Conservation (phyloP, 2,329 filamentous ascomycete species). For the Diaporthe longicolla region DNA sequence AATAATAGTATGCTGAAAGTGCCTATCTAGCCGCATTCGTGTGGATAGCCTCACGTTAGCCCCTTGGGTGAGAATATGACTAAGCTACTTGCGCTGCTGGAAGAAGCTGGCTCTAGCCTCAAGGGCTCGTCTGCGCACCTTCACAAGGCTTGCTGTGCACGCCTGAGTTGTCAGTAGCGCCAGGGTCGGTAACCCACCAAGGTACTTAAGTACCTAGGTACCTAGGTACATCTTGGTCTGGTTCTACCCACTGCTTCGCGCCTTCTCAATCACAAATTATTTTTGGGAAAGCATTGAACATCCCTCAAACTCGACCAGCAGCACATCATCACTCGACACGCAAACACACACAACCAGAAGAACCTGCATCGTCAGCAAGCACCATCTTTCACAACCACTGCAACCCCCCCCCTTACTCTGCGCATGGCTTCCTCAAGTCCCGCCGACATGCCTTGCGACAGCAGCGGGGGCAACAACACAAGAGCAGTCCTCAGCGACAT, state of each 20-base stretch:
- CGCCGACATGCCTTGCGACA: constrained; percentile 2
- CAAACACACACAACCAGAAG: constrained; percentile 4
- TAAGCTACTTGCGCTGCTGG: too few relatives aligned
- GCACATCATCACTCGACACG: constrained; percentile 1
- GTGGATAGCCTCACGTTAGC: too few relatives aligned
- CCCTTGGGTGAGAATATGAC: too few relatives aligned
- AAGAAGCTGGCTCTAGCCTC: too few relatives aligned
- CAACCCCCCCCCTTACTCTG: not conserved
- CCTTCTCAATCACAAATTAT: too few relatives aligned
- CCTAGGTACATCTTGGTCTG: not conserved
- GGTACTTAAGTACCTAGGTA: not conserved
- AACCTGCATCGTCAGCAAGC: not conserved
- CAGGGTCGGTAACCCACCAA: too few relatives aligned
- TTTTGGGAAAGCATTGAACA: too few relatives aligned
- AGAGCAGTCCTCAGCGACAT: not conserved
- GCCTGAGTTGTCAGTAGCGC: too few relatives aligned
- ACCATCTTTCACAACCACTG: constrained; percentile 6
- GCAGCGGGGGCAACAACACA: not conserved
- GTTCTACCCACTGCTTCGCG: not conserved
- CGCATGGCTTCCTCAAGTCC: not conserved
- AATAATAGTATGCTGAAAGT: too few relatives aligned
- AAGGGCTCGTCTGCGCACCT: too few relatives aligned
- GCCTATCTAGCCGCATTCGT: too few relatives aligned
- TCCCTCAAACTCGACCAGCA: not conserved
- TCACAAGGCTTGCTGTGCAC: too few relatives aligned